Percentiles rank a stretch among this genome's conserved stretches.
phyloP scores from a whole-genome alignment of 306 rosid species.

The Vicia faba region DNA sequence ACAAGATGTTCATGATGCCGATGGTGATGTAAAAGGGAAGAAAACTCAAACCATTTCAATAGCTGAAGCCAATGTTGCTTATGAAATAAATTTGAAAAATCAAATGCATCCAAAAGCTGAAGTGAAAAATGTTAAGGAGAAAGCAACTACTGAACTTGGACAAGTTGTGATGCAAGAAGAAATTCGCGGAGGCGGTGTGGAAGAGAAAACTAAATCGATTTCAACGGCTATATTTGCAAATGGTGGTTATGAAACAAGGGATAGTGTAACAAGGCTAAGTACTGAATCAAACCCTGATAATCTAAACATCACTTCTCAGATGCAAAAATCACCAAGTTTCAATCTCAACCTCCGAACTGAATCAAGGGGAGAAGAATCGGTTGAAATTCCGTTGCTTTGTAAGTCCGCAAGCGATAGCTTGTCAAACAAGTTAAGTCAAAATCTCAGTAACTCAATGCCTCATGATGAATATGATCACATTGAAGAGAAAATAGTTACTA shows the following conservation, averaged over 20 bases:
- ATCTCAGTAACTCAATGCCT: slow-evolving; percentile 33
- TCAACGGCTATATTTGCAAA: slow-evolving; percentile 29
- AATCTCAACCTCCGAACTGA: slow-evolving; percentile 60
- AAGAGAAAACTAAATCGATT: slow-evolving; percentile 33
- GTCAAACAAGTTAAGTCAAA: slow-evolving; percentile 33
- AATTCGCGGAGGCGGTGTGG: slow-evolving; percentile 26
- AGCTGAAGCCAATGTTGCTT: slow-evolving; percentile 36
- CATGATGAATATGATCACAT: slow-evolving; percentile 26
- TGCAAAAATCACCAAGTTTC: slow-evolving; percentile 86
- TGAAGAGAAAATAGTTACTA: slow-evolving; percentile 57
- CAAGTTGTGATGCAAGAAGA: slow-evolving; percentile 36
- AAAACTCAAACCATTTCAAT: slow-evolving; percentile 39
- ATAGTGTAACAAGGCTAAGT: slow-evolving; percentile 61
- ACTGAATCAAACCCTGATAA: slow-evolving; percentile 67
- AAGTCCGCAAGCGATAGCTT: slow-evolving; percentile 43
- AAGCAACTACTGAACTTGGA: slow-evolving; percentile 36
- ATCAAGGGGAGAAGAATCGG: slow-evolving; percentile 58
- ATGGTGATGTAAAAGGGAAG: slow-evolving; percentile 38
- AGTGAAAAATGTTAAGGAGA: slow-evolving; percentile 29
- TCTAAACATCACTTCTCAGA: slow-evolving; percentile 43
- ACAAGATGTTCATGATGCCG: slow-evolving; percentile 23
- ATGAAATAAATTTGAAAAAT: slow-evolving; percentile 24
- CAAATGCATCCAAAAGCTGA: slow-evolving; percentile 34
- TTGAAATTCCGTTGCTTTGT: slow-evolving; percentile 53
- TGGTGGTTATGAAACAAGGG: slow-evolving; percentile 49